Base-by-base conservation (phyloP, 495 filamentous ascomycete species). In the Articulospora tetracladia region DNA sequence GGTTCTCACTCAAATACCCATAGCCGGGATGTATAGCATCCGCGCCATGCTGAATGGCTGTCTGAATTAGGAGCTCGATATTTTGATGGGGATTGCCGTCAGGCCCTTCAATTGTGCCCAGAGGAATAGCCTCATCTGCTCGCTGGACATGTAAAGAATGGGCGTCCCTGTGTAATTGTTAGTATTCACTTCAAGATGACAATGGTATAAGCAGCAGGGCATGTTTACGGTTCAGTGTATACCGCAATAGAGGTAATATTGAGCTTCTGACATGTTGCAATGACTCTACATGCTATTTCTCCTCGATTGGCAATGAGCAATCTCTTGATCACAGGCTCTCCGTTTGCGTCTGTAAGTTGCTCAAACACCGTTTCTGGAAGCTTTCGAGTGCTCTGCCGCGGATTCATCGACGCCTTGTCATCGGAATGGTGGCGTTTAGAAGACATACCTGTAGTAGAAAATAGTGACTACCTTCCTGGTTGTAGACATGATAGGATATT, bases 1-100 rank as follows among this genome's bases (percentile, higher is more conserved):
- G 84, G 70, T 97, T 96, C 75, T 98, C 93, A 66, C 89, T 93
- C 59, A 96, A 81, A 79, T 97, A 98, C 17, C 93, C 93, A 77
- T 98, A 98, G 1, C 93, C 93, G 1, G 93, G 93, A 71, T 97
- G 93, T 62, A 98, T 87, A 7, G 87, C 91, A 66, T 90, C 81
- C 65, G 93, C 96, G 24, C 90, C 88, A 62, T 89, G 79, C 55
- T 83, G 74, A 70, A 8, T 6, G 17, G 41, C 41, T 47, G 15
- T 47, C 17, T n/a, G 4, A n/a, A 19, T 47, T 3, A 47, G 41
- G 7, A n/a, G 20, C 3, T 47, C 77, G 74, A 69, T 75, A 55
- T 83, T 74, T 10, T 77, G 71, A 58, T 82, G 81, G 20, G 75
- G 77, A 50, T 73, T 76, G 10, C 68, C 68, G 57, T 76, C 74